Conservation (phyloP, 2,329 filamentous ascomycete genomes). For the Colletotrichum liriopes region DNA sequence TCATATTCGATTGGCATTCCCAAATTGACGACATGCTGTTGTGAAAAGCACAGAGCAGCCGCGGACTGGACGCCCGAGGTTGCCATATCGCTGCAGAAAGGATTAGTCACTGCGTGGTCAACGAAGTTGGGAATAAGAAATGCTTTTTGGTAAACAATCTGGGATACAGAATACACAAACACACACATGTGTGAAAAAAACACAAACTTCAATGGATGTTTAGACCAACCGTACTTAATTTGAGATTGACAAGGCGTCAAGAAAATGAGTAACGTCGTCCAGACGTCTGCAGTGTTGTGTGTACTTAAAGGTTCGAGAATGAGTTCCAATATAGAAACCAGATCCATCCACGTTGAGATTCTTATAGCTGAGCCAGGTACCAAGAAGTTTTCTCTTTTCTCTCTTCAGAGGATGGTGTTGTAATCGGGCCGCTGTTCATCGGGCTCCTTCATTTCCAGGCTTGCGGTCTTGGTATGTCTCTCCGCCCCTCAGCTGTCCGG, state of each 20-base stretch:
- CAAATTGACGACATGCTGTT: conserved; percentile 2
- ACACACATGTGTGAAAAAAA: too few species aligned
- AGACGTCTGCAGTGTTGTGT: too few species aligned
- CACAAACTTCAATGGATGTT: neutral
- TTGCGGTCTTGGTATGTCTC: neutral
- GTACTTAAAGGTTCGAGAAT: neutral
- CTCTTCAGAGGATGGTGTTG: neutral
- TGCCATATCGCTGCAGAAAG: neutral
- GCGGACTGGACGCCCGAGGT: too few species aligned
- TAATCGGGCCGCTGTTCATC: neutral
- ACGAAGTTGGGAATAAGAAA: neutral
- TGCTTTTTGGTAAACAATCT: neutral
- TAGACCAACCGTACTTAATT: neutral
- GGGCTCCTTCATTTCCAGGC: neutral
- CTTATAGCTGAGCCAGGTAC: neutral
- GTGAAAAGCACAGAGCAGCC: neutral
- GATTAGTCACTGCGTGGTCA: neutral
- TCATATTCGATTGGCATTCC: neutral
- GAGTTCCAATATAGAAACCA: neutral
- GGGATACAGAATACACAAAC: too few species aligned
- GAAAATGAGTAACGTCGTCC: too few species aligned
- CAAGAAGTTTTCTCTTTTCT: conserved; percentile 14
- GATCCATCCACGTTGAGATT: neutral
- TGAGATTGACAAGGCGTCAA: neutral
- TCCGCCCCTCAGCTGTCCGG: neutral